Conservation (phyloP, 805 yeast species). For the Barnettozyma botsteinii region DNA sequence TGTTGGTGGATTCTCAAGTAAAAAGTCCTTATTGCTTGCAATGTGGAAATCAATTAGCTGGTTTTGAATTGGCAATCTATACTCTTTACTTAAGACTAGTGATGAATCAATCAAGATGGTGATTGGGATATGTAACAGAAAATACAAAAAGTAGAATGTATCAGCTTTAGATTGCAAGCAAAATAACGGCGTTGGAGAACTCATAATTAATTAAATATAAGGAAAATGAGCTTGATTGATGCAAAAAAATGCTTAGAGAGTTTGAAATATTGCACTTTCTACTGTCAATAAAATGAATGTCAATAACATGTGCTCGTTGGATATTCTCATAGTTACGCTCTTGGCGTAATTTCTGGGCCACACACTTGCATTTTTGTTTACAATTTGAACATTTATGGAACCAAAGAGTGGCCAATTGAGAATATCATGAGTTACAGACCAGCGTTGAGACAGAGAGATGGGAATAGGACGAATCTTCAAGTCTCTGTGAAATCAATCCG, state of each 20-base stretch:
- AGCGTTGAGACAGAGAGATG: neutral
- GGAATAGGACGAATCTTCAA: neutral
- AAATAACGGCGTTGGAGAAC: neutral
- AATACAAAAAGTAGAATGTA: conserved; percentile 44
- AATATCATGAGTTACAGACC: too few relatives aligned
- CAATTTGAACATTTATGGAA: too few relatives aligned
- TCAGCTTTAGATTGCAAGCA: conserved; percentile 23
- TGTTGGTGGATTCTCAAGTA: conserved; percentile 50
- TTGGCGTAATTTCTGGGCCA: too few relatives aligned
- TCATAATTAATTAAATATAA: neutral
- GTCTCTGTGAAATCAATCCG: too few relatives aligned
- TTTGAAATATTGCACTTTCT: too few relatives aligned
- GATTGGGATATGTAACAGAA: conserved; percentile 65
- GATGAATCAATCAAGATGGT: conserved; percentile 72
- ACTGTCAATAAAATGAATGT: too few relatives aligned
- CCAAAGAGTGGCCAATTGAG: too few relatives aligned
- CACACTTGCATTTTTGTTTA: too few relatives aligned
- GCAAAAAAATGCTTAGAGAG: too few relatives aligned
- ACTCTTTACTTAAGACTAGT: conserved; percentile 53
- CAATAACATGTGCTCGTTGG: too few relatives aligned
- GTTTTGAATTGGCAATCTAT: conserved; percentile 43
- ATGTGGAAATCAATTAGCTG: conserved; percentile 55
- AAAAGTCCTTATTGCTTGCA: conserved; percentile 60
- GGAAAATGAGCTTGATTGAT: too few relatives aligned
- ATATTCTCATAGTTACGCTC: too few relatives aligned